phyloP scores from a whole-genome alignment of 106 monocot species.

The Dioscorea zingiberensis region DNA sequence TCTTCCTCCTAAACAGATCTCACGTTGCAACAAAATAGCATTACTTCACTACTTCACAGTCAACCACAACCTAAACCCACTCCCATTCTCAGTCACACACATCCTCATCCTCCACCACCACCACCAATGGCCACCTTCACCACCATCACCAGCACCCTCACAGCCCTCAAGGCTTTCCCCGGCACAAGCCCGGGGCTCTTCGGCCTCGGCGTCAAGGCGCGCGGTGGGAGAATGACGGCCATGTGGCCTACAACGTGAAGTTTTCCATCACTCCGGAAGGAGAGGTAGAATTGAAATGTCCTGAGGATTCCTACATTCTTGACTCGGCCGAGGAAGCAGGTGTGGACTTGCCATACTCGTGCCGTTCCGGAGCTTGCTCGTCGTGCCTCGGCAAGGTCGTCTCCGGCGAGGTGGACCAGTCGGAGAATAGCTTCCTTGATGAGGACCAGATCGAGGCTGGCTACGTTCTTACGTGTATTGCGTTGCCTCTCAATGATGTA shows the following conservation, averaged over 20 bases:
- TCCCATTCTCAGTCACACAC: too few relatives aligned
- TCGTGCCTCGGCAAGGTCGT: too few relatives aligned
- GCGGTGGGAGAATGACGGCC: constrained; percentile 12
- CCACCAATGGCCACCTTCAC: too few relatives aligned
- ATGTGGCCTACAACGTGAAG: constrained; percentile 31
- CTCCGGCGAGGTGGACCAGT: background rate
- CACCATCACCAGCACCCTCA: too few relatives aligned
- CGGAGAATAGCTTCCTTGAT: background rate
- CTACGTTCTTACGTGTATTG: constrained; percentile 4
- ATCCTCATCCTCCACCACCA: too few relatives aligned
- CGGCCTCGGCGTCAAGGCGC: too few relatives aligned
- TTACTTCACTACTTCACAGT: too few relatives aligned
- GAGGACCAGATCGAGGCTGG: constrained; percentile 1
- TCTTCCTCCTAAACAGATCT: too few relatives aligned
- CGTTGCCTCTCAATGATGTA: background rate
- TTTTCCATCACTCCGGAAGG: constrained; percentile 12
- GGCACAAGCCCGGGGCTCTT: too few relatives aligned
- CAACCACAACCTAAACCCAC: too few relatives aligned
- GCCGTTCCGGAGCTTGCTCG: constrained; percentile 6
- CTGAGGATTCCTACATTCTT: constrained; percentile 18
- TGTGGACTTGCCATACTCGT: background rate
- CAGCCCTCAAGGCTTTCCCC: too few relatives aligned
- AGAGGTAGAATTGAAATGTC: constrained; percentile 11
- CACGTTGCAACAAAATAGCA: too few relatives aligned
- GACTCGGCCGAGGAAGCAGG: constrained; percentile 5